A percentile compares a stretch with the other conserved stretches of the same genome.
Conservation (phyloP, 2,329 filamentous ascomycete species). For the Cladophialophora exuberans region DNA sequence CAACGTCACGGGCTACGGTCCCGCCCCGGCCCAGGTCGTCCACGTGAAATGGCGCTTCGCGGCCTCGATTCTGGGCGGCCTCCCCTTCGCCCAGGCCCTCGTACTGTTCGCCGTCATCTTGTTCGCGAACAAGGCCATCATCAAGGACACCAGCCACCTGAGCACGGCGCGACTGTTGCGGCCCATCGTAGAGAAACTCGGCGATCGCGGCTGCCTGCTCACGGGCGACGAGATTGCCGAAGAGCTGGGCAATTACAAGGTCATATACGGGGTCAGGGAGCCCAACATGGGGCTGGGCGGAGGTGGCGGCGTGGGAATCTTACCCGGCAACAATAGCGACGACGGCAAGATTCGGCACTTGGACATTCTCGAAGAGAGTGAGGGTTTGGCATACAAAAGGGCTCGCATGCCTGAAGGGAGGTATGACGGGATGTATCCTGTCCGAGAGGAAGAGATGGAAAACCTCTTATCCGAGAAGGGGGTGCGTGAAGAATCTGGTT, state of each 20-base stretch:
- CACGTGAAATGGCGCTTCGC: slow-evolving; percentile 64
- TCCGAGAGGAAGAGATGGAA: slow-evolving; percentile 2
- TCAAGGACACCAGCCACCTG: slow-evolving; percentile 28
- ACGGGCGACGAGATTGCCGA: slow-evolving; percentile 32
- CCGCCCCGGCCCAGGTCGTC: slow-evolving; percentile 82
- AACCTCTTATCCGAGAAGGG: background rate
- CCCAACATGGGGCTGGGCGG: slow-evolving; percentile 1
- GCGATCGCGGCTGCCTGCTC: slow-evolving; percentile 25
- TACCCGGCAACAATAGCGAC: background rate
- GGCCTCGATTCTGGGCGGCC: slow-evolving; percentile 20
- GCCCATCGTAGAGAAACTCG: slow-evolving; percentile 27
- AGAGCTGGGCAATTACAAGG: slow-evolving; percentile 22
- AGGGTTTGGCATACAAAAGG: slow-evolving; percentile 14
- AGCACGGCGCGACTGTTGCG: slow-evolving; percentile 24
- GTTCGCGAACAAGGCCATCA: slow-evolving; percentile 28
- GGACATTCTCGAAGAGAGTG: slow-evolving; percentile 20
- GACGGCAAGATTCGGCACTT: slow-evolving; percentile 11
- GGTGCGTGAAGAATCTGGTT: slow-evolving; percentile 4
- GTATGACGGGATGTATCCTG: slow-evolving; percentile 17
- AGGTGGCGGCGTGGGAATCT: background rate
- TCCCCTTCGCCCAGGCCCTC: slow-evolving; percentile 25
- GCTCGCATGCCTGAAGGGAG: slow-evolving; percentile 20
- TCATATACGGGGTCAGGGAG: slow-evolving; percentile 33
- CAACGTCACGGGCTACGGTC: slow-evolving; percentile 72
- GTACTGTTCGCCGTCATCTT: slow-evolving; percentile 21